Evolutionary conservation across 2,329 filamentous ascomycete species (phyloP).

Genomic region (Colletotrichum viniferum): DNA sequence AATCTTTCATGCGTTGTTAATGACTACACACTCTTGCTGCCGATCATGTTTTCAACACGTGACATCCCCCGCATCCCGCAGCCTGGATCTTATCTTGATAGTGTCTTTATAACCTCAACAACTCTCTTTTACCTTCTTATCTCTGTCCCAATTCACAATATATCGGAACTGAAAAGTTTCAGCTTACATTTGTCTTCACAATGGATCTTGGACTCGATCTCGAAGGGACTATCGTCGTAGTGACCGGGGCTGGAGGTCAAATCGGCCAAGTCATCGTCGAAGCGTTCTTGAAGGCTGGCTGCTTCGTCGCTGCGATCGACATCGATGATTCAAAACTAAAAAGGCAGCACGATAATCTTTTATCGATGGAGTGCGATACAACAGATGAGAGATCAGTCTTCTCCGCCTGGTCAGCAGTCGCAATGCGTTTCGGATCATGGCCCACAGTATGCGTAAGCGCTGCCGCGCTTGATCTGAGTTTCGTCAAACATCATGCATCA

Average conservation of each 20-base stretch:
- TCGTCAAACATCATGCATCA: neutral
- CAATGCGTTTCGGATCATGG: no score
- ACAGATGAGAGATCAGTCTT: accelerated
- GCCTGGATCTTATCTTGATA: neutral
- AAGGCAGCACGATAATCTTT: accelerated
- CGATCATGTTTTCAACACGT: neutral
- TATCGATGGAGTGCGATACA: accelerated
- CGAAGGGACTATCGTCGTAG: accelerated
- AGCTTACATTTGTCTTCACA: no score
- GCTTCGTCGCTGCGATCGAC: neutral
- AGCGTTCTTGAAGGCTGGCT: neutral
- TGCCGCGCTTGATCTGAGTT: neutral
- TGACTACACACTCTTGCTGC: no score
- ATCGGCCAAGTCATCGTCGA: neutral
- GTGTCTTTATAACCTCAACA: accelerated
- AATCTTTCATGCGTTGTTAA: no score
- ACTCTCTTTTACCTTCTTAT: no score
- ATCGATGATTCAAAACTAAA: accelerated
- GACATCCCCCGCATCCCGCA: neutral
- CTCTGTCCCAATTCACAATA: no score
- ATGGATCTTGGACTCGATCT: neutral
- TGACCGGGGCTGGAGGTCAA: neutral
- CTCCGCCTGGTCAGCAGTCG: no score
- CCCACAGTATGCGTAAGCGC: accelerated
- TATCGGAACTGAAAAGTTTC: no score